Base-by-base conservation (phyloP, 2,329 filamentous ascomycete species). In the Emergomyces pasteurianus region DNA sequence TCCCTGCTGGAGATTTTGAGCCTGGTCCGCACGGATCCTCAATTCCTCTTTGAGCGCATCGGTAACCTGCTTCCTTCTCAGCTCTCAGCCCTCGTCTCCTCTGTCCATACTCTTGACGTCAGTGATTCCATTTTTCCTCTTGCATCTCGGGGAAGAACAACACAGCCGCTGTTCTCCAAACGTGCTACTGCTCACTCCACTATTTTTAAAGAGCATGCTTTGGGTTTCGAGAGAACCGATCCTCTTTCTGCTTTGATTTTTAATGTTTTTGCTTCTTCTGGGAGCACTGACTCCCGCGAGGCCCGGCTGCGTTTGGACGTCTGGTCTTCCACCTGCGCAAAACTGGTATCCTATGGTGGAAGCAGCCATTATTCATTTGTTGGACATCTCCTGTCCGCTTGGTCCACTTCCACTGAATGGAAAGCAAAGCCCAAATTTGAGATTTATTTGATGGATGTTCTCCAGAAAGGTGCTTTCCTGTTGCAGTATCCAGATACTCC, bases 391-490 rank as follows among this genome's bases (percentile, higher is more conserved):
- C 81, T 99, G 58, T 92, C 94, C 73, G 86, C 90, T 61, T 97
- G 91, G 89, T 86, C 89, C 58, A 81, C 85, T 60, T 89, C 92
- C 81, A 86, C 89, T 64, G 87, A 92, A 73, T 97, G 92, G 92
- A 88, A 90, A 47, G 90, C 90, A 61, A 91, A 88, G 68, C 84
- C 87, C 66, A 94, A 91, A 65, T 86, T 99, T 80, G 92, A 96
- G 75, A 88, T 90, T 75, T 97, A 92, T 73, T 83, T 99, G 14
- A 94, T 96, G 89, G 89, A 94, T 71, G 90, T 95, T 63, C 83
- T 99, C 38, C 90, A 96, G 74, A 89, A 95, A 68, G 94, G 94
- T 66, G 88, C 91, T 46, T 96, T 96, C 71, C 80, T 97, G 61
- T 80, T 96, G 67, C 91, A 96, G 70, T 86, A 88, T 70, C 86